Evolutionary conservation across 2,329 filamentous ascomycete species (phyloP), one percentile per base, ranked within the genome.

Genomic region (Aciculosporium take): DNA sequence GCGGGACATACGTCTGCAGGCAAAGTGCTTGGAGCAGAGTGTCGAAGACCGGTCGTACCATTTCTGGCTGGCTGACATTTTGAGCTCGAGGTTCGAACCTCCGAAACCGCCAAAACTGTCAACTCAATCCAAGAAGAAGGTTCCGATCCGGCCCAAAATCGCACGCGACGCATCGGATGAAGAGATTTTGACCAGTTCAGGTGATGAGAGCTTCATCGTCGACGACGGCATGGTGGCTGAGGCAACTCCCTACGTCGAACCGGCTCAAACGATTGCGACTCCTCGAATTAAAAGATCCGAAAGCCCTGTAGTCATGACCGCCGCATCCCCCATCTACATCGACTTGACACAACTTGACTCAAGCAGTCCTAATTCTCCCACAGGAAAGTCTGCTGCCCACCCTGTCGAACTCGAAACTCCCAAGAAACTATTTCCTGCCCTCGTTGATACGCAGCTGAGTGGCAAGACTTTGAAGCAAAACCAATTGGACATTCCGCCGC

Each of bases 1-100:
- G 18, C 51, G 58, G 1, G 67, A 77, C 12, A 54, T 91, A 12
- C 60, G 65, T 21, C 61, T 59, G 5, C 72, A 76, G 50, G 76
- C 77, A 37, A 58, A 62, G 9, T 69, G 62, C 28, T 62, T 94
- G 41, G 77, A 89, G 45, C 62, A 66, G 4, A 85, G 69, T 3
- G 60, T 94, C 1, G 69, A 74, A 28, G 71, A 81, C 41, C 71
- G 72, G 37, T 64, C 79, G 51, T 58, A 72, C 30, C 55, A 68
- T 7, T 51, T 54, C 7, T 80, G 73, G 72, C 54, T 64, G 3
- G 61, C 72, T n/a, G 48, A 56, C 6, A 49, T 72, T 20, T 59
- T 78, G 4, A 57, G 59, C 30, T 62, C 62, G 15, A 63, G 60
- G 5, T 34, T 43, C 12, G 59, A 60, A 36, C 66, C 68, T 0